Conservation (phyloP, 1,284 basidiomycete species). For the Athelia sp. region DNA sequence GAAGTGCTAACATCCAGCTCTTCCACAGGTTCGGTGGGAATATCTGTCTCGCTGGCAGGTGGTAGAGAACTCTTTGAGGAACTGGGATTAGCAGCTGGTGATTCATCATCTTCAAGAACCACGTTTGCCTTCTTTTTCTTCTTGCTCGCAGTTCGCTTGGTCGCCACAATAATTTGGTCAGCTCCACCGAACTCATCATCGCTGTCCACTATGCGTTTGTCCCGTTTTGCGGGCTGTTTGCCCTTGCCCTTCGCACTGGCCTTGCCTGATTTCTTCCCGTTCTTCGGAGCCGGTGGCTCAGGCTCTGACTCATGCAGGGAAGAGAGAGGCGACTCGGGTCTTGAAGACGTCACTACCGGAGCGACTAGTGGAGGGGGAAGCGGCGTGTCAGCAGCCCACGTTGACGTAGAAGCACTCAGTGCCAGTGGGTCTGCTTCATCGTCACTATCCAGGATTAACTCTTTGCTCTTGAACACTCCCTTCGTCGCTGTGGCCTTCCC, state of each 20-base stretch:
- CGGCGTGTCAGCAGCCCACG: neutral
- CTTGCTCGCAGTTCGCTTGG: neutral
- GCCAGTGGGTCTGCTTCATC: constrained; percentile 2
- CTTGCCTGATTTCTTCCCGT: too few relatives aligned
- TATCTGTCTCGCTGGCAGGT: neutral
- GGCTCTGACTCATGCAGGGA: neutral
- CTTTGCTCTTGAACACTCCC: constrained; percentile 6
- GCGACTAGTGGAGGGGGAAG: neutral
- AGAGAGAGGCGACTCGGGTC: neutral
- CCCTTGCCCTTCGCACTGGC: constrained; percentile 5
- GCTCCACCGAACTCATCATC: neutral
- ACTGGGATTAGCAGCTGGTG: neutral
- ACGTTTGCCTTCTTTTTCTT: constrained; percentile 4
- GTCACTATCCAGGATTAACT: constrained; percentile 7
- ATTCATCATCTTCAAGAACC: neutral
- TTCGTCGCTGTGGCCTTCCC: neutral
- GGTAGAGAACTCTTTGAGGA: constrained; percentile 9
- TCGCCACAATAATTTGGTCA: neutral
- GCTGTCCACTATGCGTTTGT: neutral
- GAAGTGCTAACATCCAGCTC: neutral
- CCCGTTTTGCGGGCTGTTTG: constrained; percentile 2
- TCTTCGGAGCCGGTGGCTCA: constrained; percentile 1
- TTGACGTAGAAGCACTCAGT: neutral
- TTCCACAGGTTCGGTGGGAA: neutral
- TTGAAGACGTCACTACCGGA: neutral